Percentiles rank a stretch among this genome's conserved stretches.
These are phyloP conservation scores for Ophiosphaerella narmari DNA, from an alignment of 2,329 filamentous ascomycete genomes.

Conservation along the genomic window DNA sequence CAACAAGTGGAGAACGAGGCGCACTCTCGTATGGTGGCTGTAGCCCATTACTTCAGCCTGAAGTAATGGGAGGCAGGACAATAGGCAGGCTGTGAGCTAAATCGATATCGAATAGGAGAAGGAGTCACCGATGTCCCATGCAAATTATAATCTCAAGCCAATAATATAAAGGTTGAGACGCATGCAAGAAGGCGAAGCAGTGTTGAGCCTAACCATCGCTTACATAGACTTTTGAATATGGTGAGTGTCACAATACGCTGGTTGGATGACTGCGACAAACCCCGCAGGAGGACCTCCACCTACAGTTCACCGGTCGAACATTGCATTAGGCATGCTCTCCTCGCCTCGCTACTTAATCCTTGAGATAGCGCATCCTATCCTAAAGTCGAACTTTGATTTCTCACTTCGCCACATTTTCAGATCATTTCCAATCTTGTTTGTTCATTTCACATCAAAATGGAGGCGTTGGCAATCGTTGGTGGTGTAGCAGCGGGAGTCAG, in stretches of 20 bases:
- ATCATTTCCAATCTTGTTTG: neutral
- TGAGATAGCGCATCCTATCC: neutral
- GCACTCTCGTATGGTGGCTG: no score
- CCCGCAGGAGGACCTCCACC: neutral
- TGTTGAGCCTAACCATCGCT: neutral
- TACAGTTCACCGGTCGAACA: conserved; percentile 4
- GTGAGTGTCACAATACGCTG: neutral
- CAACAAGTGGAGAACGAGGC: no score
- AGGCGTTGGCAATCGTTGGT: neutral
- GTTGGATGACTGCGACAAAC: conserved; percentile 1
- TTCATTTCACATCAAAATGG: neutral
- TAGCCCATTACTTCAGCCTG: no score
- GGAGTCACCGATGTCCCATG: no score
- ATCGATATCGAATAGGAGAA: no score
- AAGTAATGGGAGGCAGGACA: no score
- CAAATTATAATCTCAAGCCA: no score
- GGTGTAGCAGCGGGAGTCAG: neutral
- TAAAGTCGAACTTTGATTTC: neutral
- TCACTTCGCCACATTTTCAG: neutral
- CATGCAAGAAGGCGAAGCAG: neutral
- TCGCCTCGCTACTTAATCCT: neutral
- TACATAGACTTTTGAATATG: neutral
- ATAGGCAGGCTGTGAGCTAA: no score
- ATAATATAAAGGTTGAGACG: neutral
- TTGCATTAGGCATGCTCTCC: neutral